Conservation (phyloP, 192 early-diverging fungal species). For the Dimargaris cristalligena region DNA sequence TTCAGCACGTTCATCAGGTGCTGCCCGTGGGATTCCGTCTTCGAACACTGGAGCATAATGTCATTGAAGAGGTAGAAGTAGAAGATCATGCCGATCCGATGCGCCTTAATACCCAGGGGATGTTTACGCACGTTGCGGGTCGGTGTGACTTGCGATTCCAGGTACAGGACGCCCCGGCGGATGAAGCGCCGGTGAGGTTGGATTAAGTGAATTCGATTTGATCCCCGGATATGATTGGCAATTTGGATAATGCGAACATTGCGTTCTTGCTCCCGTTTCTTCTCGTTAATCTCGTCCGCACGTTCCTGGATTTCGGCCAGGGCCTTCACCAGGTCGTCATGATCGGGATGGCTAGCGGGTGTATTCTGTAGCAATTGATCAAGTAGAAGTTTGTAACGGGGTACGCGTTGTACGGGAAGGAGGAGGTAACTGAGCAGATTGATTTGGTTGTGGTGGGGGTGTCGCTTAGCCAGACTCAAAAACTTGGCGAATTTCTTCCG, state of each 20-base stretch:
- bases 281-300: conserved; percentile 74
- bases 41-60: conserved; percentile 38
- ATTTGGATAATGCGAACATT: conserved; percentile 11
- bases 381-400: conserved; percentile 79
- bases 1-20: conserved; percentile 18
- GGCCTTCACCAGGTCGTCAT: conserved; percentile 41
- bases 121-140: conserved; percentile 23
- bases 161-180: conserved; percentile 29
- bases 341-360: conserved; percentile 58
- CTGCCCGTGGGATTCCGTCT: conserved; percentile 22
- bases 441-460: conserved; percentile 42
- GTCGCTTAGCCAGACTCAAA: conserved; percentile 9
- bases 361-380: conserved; percentile 70
- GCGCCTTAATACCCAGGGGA: conserved; percentile 8
- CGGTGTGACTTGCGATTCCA: conserved; percentile 20
- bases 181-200: conserved; percentile 35
- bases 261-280: conserved; percentile 48
- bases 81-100: conserved; percentile 23
- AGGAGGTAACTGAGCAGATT: conserved; percentile 71
- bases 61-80: conserved; percentile 56
- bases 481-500: conserved; percentile 15
- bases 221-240: conserved; percentile 5
- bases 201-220: conserved; percentile 14
- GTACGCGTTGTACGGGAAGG: conserved; percentile 85
- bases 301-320: conserved; percentile 45